Conservation (phyloP, 371 early-diverging fungal species). For the Saksenaea vasiformis region DNA sequence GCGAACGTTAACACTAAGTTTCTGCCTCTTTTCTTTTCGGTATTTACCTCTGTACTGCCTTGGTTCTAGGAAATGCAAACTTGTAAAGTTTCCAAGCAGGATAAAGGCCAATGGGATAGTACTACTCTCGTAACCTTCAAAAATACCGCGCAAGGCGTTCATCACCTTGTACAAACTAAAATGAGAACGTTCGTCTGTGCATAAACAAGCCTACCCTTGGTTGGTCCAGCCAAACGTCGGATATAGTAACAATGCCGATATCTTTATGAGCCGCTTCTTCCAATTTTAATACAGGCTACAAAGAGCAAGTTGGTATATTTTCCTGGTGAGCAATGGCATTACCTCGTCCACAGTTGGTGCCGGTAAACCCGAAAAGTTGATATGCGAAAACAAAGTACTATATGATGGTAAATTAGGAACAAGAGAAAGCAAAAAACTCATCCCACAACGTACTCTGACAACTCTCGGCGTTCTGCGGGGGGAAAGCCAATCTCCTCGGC, state of each 20-base stretch:
- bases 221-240: conserved; percentile 87
- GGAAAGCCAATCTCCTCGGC: conserved; percentile 77
- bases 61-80: conserved; percentile 64
- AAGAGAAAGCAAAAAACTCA: background rate
- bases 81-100: conserved; percentile 85
- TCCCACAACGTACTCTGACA: conserved; percentile 53
- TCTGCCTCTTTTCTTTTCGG: background rate
- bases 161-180: conserved; percentile 39
- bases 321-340: too few species aligned
- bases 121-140: conserved; percentile 68
- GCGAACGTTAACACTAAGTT: background rate
- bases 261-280: conserved; percentile 59
- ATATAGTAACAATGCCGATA: conserved; percentile 74
- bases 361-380: conserved; percentile 62
- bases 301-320: background rate
- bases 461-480: conserved; percentile 68
- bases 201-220: conserved; percentile 58
- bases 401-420: background rate
- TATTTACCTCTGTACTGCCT: conserved; percentile 41
- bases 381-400: conserved; percentile 50
- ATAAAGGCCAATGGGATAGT: conserved; percentile 81
- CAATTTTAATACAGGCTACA: conserved; percentile 25
- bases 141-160: conserved; percentile 60
- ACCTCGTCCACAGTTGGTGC: conserved; percentile 53
- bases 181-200: conserved; percentile 9